phyloP scores from a whole-genome alignment of 768 basidiomycete species.

The Panellus pusillus region DNA sequence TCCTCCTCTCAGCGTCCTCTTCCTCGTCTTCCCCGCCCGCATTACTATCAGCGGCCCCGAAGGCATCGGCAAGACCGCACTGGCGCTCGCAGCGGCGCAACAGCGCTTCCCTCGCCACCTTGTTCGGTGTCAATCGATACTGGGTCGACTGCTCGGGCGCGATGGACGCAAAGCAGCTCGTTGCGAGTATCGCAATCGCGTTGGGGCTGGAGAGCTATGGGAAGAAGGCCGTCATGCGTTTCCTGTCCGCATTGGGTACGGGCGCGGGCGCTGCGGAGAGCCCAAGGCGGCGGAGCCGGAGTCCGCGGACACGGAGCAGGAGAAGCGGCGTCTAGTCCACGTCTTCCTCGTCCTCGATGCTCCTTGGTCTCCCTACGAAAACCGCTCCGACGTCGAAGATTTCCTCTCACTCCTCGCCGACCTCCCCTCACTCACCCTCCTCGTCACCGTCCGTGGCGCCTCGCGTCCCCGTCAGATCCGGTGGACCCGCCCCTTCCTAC shows the following conservation, averaged over 20 bases:
- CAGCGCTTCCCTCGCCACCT: background rate
- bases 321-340: background rate
- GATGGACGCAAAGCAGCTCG: conserved; percentile 5
- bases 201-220: conserved; percentile 4
- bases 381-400: conserved; percentile 16
- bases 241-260: background rate
- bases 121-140: conserved; percentile 4
- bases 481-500: conserved; percentile 21
- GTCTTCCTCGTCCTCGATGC: conserved; percentile 12
- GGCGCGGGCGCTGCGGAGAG: too few species aligned
- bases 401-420: conserved; percentile 16
- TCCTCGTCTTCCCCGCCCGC: conserved; percentile 1
- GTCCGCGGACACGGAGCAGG: background rate
- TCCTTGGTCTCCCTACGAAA: conserved; percentile 12
- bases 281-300: too few species aligned
- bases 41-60: conserved; percentile 1
- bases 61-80: conserved; percentile 16
- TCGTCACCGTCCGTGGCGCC: conserved; percentile 15
- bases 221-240: conserved; percentile 2
- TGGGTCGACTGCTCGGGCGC: conserved; percentile 15
- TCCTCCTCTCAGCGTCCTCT: background rate
- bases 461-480: conserved; percentile 16
- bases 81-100: conserved; percentile 14
- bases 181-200: background rate
- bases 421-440: conserved; percentile 10